Base-by-base conservation (phyloP, 2,329 filamentous ascomycete genomes). In the Epichloe coenophiala region DNA sequence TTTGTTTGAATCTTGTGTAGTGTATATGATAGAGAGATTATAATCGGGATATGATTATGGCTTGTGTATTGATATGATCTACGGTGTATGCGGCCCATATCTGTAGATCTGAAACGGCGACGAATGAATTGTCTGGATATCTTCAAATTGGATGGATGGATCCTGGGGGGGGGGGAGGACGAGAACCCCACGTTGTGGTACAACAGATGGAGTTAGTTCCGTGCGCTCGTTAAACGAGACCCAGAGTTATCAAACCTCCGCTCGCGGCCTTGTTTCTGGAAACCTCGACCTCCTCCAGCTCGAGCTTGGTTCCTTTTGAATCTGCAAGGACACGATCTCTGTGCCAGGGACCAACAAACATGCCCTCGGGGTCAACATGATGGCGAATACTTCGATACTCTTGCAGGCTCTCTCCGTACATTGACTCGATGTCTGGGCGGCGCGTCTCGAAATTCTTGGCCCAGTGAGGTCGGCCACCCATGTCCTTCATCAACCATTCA, bases 301-400 rank as follows among this genome's bases (percentile, higher is more conserved):
- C 56, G 13, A 70, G 59, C 47, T 57, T 63, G 3, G 59, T 53
- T 1, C 60, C 64, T 17, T 17, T 21, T 35, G 31, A 2, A 23
- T 64, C 63, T 3, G 59, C 64, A 41, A 81, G 63, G 19, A 95
- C 70, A 59, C 80, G 79, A 48, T 84, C 76, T 31, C 85, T 75
- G 66, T 96, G 88, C 91, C 91, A 98, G 46, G 89, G 83, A 2
- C 91, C 91, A 13, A 91, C 74, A 67, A 95, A 95, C 77, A 95
- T 84, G 51, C 88, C 88, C 54, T 89, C 80, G 0, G 85, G 84
- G 61, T 95, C 88, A 36, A 79, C 80, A 48, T 80, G 73, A 53
- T 84, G 74, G 49, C 89, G 76, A 6, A 94, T 74, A 27, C 73
- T 69, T 40, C 84, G 72, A 77, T 84, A 95, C 45, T 77, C 68